These are phyloP conservation scores for Magnolia changhungtana DNA, from an alignment of 164 flowering plant genomes.

Conservation along the genomic window DNA sequence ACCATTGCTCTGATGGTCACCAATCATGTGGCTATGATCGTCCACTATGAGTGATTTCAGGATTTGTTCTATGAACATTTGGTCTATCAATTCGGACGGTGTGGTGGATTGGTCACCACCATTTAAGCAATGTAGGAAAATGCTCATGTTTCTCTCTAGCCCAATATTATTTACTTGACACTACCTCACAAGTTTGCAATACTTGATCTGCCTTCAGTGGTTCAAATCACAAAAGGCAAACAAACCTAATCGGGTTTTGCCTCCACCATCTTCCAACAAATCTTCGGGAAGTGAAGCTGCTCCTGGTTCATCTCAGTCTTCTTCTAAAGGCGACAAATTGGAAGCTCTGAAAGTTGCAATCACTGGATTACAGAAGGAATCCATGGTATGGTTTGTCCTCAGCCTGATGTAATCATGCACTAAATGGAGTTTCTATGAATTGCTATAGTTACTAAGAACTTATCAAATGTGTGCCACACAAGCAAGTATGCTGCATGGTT, in stretches of 20 bases:
- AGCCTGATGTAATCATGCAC: background rate
- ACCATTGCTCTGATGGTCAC: background rate
- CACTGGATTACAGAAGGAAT: conserved; percentile 46
- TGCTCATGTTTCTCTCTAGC: background rate
- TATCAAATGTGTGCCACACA: background rate
- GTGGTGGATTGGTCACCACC: background rate
- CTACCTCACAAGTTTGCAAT: conserved; percentile 11
- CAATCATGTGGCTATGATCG: too few species aligned
- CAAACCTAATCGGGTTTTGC: conserved; percentile 68
- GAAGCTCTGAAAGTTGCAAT: conserved; percentile 65
- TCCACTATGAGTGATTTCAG: too few species aligned
- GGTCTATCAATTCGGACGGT: background rate
- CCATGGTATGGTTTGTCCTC: conserved; percentile 36
- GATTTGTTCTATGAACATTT: background rate
- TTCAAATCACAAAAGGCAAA: conserved; percentile 72
- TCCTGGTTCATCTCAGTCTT: conserved; percentile 24
- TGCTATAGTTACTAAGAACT: background rate
- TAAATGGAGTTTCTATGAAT: background rate
- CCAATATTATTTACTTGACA: background rate
- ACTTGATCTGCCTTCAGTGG: conserved; percentile 52
- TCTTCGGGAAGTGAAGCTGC: conserved; percentile 39
- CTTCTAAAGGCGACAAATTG: conserved; percentile 47
- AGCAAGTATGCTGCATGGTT: background rate
- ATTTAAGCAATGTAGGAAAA: background rate
- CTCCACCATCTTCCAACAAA: conserved; percentile 35